phyloP scores from a whole-genome alignment of 768 basidiomycete genomes.

The Agrocybe praecox region DNA sequence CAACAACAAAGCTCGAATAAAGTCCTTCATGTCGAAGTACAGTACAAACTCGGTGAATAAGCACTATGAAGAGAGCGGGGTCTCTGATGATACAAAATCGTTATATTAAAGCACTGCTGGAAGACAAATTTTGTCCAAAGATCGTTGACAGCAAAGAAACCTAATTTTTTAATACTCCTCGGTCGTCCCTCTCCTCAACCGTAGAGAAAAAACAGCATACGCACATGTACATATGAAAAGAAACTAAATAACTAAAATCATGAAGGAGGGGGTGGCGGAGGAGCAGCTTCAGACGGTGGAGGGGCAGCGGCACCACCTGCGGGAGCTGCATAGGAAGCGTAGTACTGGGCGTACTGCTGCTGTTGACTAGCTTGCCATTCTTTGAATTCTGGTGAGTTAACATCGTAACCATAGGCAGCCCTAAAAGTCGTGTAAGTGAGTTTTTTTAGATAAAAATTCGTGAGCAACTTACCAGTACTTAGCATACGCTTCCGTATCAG shows the following conservation, averaged over 20 bases:
- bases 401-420: slow-evolving; percentile 87
- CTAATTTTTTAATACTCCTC: background rate
- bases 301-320: slow-evolving; percentile 31
- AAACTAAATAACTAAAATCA: slow-evolving; percentile 10
- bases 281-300: slow-evolving; percentile 29
- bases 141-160: slow-evolving; percentile 7
- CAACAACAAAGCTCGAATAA: no score
- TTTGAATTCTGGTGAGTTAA: slow-evolving; percentile 81
- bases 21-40: background rate
- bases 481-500: slow-evolving; percentile 56
- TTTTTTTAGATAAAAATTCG: background rate
- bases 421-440: slow-evolving; percentile 34
- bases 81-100: slow-evolving; percentile 2
- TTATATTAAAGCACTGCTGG: slow-evolving; percentile 17
- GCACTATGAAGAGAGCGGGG: background rate
- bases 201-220: background rate
- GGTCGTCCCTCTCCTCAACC: background rate
- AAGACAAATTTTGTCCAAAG: slow-evolving; percentile 3
- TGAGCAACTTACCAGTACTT: slow-evolving; percentile 56
- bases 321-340: slow-evolving; percentile 48
- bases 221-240: background rate
- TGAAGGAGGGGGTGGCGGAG: slow-evolving; percentile 33
- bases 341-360: slow-evolving; percentile 75
- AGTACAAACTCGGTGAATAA: background rate
- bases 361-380: slow-evolving; percentile 80